Conservation (phyloP, 225 moss, liverwort and hornwort genomes). For the Sphagnum contortum region DNA sequence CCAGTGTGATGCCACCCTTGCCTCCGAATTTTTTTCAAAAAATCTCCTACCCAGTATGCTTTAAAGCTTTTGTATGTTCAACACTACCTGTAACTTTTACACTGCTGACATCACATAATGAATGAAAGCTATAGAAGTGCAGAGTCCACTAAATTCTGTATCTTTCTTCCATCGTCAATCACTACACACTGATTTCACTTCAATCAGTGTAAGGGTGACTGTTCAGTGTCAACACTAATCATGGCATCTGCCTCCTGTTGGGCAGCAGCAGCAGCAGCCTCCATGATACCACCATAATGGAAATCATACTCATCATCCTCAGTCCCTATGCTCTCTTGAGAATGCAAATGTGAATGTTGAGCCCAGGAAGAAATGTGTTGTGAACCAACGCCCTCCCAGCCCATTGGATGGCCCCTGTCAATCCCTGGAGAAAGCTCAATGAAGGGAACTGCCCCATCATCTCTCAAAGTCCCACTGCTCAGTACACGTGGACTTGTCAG, state of each 20-base stretch:
- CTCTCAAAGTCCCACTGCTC: conserved; percentile 44
- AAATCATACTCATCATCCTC: conserved; percentile 49
- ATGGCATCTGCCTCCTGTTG: conserved; percentile 63
- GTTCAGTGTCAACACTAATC: conserved; percentile 57
- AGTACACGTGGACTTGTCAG: conserved; percentile 73
- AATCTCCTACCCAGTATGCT: too few species aligned
- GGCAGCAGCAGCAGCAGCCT: conserved; percentile 44
- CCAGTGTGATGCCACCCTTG: too few species aligned
- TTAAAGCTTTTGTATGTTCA: too few species aligned
- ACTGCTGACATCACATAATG: too few species aligned
- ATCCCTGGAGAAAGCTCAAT: conserved; percentile 55
- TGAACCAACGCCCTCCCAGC: conserved; percentile 60
- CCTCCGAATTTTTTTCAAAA: too few species aligned
- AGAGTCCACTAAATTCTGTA: too few species aligned
- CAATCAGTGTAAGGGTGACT: conserved; percentile 4
- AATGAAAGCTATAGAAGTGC: too few species aligned
- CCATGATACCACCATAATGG: neutral
- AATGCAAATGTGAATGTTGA: conserved; percentile 52
- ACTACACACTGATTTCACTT: too few species aligned
- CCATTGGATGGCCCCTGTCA: conserved; percentile 53
- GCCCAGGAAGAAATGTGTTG: conserved; percentile 41
- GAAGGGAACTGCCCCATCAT: conserved; percentile 50
- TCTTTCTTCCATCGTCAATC: too few species aligned
- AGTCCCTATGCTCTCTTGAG: conserved; percentile 67
- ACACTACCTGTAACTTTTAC: too few species aligned